Conservation (phyloP, 108 stramenopile species). For the Halocafeteria seosinensis region DNA sequence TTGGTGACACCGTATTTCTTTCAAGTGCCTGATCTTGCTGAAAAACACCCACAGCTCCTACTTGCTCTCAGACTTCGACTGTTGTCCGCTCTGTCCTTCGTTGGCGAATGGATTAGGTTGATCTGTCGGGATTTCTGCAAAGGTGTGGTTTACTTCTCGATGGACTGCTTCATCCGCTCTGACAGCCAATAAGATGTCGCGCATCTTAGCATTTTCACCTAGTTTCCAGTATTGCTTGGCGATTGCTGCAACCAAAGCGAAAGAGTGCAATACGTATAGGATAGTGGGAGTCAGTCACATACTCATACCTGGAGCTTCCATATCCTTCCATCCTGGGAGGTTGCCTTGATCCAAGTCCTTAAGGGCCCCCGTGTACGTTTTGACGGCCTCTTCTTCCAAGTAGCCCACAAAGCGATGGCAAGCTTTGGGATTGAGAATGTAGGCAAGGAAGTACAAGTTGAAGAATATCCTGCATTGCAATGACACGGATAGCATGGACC, state of each 20-base stretch:
- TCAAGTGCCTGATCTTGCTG: too few relatives aligned
- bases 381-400: constrained; percentile 73
- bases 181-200: constrained; percentile 69
- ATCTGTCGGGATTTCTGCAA: not conserved
- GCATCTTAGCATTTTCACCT: constrained; percentile 59
- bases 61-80: too few relatives aligned
- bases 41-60: too few relatives aligned
- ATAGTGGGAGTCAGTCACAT: too few relatives aligned
- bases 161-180: constrained; percentile 81
- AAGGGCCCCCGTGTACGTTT: constrained; percentile 72
- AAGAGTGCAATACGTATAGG: too few relatives aligned
- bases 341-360: constrained; percentile 54
- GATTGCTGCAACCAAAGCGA: too few relatives aligned
- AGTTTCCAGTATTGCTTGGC: constrained; percentile 50
- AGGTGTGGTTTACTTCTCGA: constrained; percentile 68
- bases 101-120: not conserved
- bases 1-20: too few relatives aligned
- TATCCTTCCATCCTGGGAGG: constrained; percentile 49
- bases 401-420: constrained; percentile 93
- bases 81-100: too few relatives aligned
- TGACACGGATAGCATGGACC: not conserved
- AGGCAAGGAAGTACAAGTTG: constrained; percentile 51
- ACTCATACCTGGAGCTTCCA: constrained; percentile 46
- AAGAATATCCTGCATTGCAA: constrained; percentile 43
- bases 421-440: constrained; percentile 64